phyloP scores from a whole-genome alignment of 805 yeast species.

The Teunomyces barrocoloradensis region DNA sequence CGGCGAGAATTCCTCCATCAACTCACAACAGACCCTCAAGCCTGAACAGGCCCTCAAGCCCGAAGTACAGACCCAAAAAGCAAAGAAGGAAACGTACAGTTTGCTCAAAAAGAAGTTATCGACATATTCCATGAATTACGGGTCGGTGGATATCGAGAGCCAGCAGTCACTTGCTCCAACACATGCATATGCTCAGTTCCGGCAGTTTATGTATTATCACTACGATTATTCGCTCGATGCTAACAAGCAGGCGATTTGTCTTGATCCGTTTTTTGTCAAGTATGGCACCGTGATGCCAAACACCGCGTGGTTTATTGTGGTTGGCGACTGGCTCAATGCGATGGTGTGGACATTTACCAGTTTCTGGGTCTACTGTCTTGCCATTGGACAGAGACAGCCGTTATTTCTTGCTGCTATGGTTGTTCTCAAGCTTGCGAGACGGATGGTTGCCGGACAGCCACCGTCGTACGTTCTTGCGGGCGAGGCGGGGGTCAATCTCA shows the following conservation, averaged over 20 bases:
- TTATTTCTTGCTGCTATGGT: not conserved
- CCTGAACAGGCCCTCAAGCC: not conserved
- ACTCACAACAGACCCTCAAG: not conserved
- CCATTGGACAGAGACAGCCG: not conserved
- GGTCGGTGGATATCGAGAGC: slow-evolving; percentile 6
- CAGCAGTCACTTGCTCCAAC: not conserved
- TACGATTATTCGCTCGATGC: slow-evolving; percentile 20
- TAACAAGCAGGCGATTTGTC: slow-evolving; percentile 15
- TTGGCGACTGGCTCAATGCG: slow-evolving; percentile 10
- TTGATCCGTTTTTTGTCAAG: slow-evolving; percentile 25
- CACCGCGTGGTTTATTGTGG: slow-evolving; percentile 9
- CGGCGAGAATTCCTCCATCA: not conserved
- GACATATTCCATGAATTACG: slow-evolving; percentile 16
- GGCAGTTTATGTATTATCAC: slow-evolving; percentile 18
- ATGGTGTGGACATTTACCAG: slow-evolving; percentile 17
- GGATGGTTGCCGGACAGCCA: not conserved
- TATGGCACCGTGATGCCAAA: slow-evolving; percentile 18
- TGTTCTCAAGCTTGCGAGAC: not conserved
- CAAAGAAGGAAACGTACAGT: slow-evolving; percentile 7
- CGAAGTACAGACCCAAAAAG: not conserved
- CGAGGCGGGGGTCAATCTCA: not conserved
- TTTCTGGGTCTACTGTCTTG: slow-evolving; percentile 6
- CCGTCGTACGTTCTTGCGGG: not conserved
- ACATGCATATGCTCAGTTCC: slow-evolving; percentile 7
- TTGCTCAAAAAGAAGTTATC: slow-evolving; percentile 18